Evolutionary conservation across 2,329 filamentous ascomycete genomes (phyloP), one percentile per base, ranked within the genome.

Genomic region (Ascocoryne sarcoides): DNA sequence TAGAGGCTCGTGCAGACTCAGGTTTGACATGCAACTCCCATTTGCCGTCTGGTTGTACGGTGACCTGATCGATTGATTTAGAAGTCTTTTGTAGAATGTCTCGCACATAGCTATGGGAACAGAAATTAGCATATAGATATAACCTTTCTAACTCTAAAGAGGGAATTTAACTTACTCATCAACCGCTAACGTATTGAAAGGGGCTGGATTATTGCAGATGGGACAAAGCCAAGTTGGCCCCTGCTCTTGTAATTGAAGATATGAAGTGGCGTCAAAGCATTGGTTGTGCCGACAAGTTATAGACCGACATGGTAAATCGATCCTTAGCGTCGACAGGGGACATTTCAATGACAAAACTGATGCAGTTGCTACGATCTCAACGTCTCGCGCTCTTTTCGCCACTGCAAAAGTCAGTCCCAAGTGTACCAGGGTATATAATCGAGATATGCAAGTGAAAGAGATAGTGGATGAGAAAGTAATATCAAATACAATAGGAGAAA

Each of bases 151-250:
- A 12, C 7, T 26, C 10, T 33, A 53, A 43, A 45, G 20, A 32
- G 5, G 32, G 20, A 21, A 17, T 18, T 29, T 28, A 32, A 65
- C 78, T 63, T 69, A 92, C 76, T 92, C 84, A 52, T 98, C 92
- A 20, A 96, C 78, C 9, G 86, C 87, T 17, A 98, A 66, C 35
- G 76, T 79, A 37, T 90, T 83, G 60, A 86, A 98, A 0, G 80
- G 77, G 2, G 88, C 81, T 0, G 76, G 65, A 56, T 89, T 93
- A 62, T 82, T 90, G 67, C 92, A 98, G 16, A 95, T 82, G 0
- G 92, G 92, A 56, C 92, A 98, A n/a, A 79, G 71, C 92, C 92
- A 98, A 14, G 92, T 93, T 0, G 92, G 92, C 0, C 87, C 90
- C 66, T 98, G 92, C 60, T 96, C 88, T 60, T 96, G 90, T 19